A percentile compares a stretch with the other conserved stretches of the same genome.
These are phyloP conservation scores for Solanum rostratum DNA, from an alignment of 257 asterid genomes.

Conservation along the genomic window DNA sequence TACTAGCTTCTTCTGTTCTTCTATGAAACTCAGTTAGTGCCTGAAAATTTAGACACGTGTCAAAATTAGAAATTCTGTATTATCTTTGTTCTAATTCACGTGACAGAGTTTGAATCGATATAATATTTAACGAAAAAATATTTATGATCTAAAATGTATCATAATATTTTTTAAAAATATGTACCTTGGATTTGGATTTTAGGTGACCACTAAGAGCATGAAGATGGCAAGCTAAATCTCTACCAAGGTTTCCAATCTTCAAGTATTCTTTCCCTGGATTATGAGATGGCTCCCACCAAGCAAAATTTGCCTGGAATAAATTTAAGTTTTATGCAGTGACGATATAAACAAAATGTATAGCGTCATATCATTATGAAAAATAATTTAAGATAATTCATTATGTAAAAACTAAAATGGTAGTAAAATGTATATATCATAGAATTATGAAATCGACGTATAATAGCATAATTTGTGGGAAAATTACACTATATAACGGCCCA, in stretches of 20 bases:
- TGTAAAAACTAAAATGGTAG: not conserved
- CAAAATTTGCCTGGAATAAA: slow-evolving; percentile 50
- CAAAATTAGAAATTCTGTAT: not conserved
- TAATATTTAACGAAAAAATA: not conserved
- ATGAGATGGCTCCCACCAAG: slow-evolving; percentile 70
- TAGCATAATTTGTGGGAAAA: not conserved
- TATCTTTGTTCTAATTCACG: not conserved
- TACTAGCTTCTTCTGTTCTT: slow-evolving; percentile 28
- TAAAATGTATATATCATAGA: not conserved
- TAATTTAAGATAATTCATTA: not conserved
- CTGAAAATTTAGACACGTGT: not conserved
- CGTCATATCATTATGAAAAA: not conserved
- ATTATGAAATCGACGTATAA: too few relatives aligned
- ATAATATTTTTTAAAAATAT: not conserved
- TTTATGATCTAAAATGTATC: not conserved
- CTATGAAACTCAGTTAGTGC: slow-evolving; percentile 5
- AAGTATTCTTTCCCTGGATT: slow-evolving; percentile 73
- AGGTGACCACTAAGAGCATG: slow-evolving; percentile 31
- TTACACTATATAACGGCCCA: too few relatives aligned
- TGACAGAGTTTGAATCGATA: not conserved
- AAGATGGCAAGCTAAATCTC: slow-evolving; percentile 63
- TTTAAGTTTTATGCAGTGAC: not conserved
- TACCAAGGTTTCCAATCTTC: slow-evolving; percentile 35
- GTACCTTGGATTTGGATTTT: slow-evolving; percentile 15
- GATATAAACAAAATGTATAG: not conserved